Base-by-base conservation (phyloP, 2,329 filamentous ascomycete genomes). In the Exophiala lecanii-corni region DNA sequence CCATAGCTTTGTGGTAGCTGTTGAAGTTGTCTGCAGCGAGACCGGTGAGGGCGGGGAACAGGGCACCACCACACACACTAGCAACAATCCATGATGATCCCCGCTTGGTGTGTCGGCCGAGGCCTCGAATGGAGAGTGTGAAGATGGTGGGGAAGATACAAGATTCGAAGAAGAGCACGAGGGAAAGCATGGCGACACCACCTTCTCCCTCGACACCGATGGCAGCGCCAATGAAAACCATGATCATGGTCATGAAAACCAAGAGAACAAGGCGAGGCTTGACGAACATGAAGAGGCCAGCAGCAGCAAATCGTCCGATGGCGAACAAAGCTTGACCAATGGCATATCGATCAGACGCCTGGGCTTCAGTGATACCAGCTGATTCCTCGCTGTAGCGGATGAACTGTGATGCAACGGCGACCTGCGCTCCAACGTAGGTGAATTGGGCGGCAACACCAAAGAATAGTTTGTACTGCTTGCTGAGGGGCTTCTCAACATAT, bases 101-200 rank as follows among this genome's bases (percentile, higher is more conserved):
- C 47, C 84, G 76, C 70, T 89, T 89, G 25, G 82, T 86, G 65
- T 91, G 82, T 13, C 80, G 76, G 4, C 86, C 86, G 1, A 89
- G 72, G 2, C 84, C 84, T 16, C 86, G 78, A 46, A 94, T 81
- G 2, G 84, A 85, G 9, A 92, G 74, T 3, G 85, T 81, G 54
- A 89, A 88, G 47, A 92, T 81, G 2, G 89, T 80, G 0, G 89
- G 88, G 72, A 86, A 94, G 55, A 87, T 78, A 39, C 88, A 86
- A 0, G 82, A 85, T 62, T 91, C 86, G 57, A 86, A 87, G 63
- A 94, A 87, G 53, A 87, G 81, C 50, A 86, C 84, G 13, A 89
- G 55, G 21, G 82, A 71, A 2, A 85, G 67, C 53, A 86, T 81
- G 15, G 62, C 65, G 50, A 78, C 64, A 36, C 75, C 74, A 2